Evolutionary conservation across 2,329 filamentous ascomycete species (phyloP), one percentile per base, ranked within the genome.

Genomic region (Alternaria hordeiaustralica): DNA sequence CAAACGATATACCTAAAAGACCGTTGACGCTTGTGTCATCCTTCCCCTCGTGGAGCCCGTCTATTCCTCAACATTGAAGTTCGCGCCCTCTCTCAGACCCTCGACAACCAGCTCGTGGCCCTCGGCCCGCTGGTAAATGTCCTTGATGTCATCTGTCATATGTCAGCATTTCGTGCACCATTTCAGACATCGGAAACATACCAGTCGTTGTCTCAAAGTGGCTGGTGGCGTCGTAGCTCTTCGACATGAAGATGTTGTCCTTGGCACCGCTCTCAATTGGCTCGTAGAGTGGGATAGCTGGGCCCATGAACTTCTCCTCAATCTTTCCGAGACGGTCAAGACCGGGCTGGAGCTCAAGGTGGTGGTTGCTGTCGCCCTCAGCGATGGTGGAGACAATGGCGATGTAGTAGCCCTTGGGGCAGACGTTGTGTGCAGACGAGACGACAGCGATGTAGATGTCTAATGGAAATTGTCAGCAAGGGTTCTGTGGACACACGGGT

Each of bases 361-460:
- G 96, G 83, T 97, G 94, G 87, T 99, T 98, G 69, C 92, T 90
- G 65, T 90, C 85, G 47, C 90, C 90, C 86, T 99, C 96, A 68
- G 96, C 93, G 78, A 99, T 97, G 64, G 96, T 99, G 51, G 94
- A 97, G 70, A 99, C 95, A 65, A 98, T 99, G 75, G 96, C 96
- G 74, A 99, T 93, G 86, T 96, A 99, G 88, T 97, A 98, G 65
- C 95, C 95, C 88, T 97, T 97, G 75, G 96, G 96, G 85, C 95
- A 98, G 74, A 99, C 96, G 76, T 97, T 98, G 86, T 99, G 96
- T 41, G 94, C 93, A 43, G 93, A 93, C 1, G 94, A 97, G 63
- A 99, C 94, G 80, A 96, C 92, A 61, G 96, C 95, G 78, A 99
- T 91, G 87, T 99, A 99, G 78, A 99, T 94, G 78, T 98, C 93